These are phyloP conservation scores for Coemansia interrupta DNA, from an alignment of 192 early-diverging fungal species.

Conservation along the genomic window DNA sequence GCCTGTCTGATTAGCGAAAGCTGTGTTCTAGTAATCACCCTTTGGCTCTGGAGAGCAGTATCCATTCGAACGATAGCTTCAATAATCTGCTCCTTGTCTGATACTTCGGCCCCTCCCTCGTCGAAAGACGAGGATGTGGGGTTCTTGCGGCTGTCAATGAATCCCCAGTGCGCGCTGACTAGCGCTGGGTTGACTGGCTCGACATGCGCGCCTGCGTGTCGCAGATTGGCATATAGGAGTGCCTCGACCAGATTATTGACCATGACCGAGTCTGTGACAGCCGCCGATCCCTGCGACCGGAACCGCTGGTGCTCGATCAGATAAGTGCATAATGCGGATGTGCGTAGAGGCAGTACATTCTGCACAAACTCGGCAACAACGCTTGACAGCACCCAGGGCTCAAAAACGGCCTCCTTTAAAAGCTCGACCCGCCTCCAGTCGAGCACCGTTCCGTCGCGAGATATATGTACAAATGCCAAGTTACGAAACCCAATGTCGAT, in stretches of 20 bases:
- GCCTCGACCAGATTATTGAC: constrained; percentile 54
- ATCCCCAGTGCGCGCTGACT: constrained; percentile 33
- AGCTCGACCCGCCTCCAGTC: constrained; percentile 49
- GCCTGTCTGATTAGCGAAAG: not conserved
- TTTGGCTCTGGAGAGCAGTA: not conserved
- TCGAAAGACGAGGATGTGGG: not conserved
- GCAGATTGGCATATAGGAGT: constrained; percentile 47
- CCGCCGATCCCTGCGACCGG: constrained; percentile 48
- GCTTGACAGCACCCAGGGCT: constrained; percentile 45
- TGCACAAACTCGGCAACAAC: constrained; percentile 41
- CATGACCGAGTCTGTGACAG: constrained; percentile 51
- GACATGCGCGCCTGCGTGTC: constrained; percentile 26
- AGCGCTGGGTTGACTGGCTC: constrained; percentile 39
- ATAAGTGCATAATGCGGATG: constrained; percentile 30
- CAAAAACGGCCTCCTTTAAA: constrained; percentile 34
- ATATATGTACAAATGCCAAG: constrained; percentile 48
- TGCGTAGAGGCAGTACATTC: constrained; percentile 22
- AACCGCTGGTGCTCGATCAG: constrained; percentile 55
- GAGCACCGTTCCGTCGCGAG: constrained; percentile 23
- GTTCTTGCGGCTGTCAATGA: constrained; percentile 14
- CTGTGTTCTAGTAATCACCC: not conserved
- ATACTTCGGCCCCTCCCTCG: not conserved
- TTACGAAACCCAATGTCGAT: constrained; percentile 55
- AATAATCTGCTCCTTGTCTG: not conserved
- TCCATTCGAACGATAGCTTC: not conserved